Conservation (phyloP, 495 filamentous ascomycete genomes). For the Hypoxylon fuscum region DNA sequence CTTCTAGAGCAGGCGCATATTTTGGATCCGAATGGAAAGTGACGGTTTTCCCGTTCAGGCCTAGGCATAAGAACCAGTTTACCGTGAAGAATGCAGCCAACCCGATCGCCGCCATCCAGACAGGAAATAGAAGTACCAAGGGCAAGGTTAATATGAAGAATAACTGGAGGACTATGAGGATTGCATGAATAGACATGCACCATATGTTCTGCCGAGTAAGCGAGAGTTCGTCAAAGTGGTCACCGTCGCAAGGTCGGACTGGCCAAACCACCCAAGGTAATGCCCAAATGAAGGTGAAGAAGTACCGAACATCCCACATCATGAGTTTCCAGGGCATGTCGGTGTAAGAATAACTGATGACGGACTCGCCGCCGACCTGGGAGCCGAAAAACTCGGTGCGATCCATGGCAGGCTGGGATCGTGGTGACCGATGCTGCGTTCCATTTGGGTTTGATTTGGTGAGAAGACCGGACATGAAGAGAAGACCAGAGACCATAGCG, state of each 20-base stretch:
- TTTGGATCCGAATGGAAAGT: conserved; percentile 54
- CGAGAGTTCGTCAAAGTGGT: conserved; percentile 66
- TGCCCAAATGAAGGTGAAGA: conserved; percentile 58
- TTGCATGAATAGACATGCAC: conserved; percentile 59
- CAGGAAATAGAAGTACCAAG: conserved; percentile 54
- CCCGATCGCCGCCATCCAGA: conserved; percentile 56
- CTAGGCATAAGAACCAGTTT: conserved; percentile 60
- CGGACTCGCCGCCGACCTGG: conserved; percentile 58
- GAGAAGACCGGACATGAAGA: conserved; percentile 26
- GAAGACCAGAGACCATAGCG: conserved; percentile 22
- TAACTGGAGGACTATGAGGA: conserved; percentile 62
- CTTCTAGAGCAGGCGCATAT: conserved; percentile 51
- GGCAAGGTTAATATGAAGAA: conserved; percentile 60
- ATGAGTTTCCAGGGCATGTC: conserved; percentile 65
- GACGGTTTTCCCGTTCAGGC: conserved; percentile 58
- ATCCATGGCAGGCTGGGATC: conserved; percentile 20
- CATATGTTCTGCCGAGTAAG: conserved; percentile 58
- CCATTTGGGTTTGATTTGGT: conserved; percentile 23
- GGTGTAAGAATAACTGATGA: conserved; percentile 67
- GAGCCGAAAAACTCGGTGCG: conserved; percentile 59
- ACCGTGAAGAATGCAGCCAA: conserved; percentile 49
- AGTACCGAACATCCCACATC: conserved; percentile 62
- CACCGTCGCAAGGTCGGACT: conserved; percentile 58
- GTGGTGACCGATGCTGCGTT: background rate
- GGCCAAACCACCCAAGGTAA: conserved; percentile 65